A percentile compares a stretch with the other conserved stretches of the same genome.
Conservation (phyloP, 2,329 filamentous ascomycete species). For the Colletotrichum sp. region DNA sequence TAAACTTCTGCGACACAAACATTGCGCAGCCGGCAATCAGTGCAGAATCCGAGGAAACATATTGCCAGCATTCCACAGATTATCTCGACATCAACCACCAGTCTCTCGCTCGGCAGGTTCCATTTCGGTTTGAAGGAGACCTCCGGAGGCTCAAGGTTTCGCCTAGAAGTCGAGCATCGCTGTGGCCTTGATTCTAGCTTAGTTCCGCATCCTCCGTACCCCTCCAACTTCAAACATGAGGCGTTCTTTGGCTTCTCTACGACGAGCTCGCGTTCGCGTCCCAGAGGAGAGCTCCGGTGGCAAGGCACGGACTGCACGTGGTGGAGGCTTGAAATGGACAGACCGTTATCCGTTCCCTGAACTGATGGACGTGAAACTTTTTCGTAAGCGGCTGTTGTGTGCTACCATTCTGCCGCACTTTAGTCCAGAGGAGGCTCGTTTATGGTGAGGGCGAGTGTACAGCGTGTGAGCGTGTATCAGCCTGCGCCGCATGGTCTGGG, state of each 20-base stretch:
- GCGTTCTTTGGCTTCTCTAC: background rate
- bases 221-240: slow-evolving; percentile 6
- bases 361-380: slow-evolving; percentile 13
- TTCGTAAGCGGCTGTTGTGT: background rate
- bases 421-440: too few relatives aligned
- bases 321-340: background rate
- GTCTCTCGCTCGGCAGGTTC: background rate
- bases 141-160: background rate
- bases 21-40: background rate
- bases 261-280: background rate
- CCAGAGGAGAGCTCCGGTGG: background rate
- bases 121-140: background rate
- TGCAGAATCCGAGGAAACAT: background rate
- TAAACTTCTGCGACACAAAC: background rate
- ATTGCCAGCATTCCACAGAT: background rate
- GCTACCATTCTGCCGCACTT: background rate
- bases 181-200: slow-evolving; percentile 5
- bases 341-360: background rate
- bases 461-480: background rate
- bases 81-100: background rate
- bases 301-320: slow-evolving; percentile 16
- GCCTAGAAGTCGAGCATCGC: background rate
- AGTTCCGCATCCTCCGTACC: background rate
- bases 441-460: background rate
- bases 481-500: background rate